Percentiles rank a stretch among this genome's conserved stretches.
These are phyloP conservation scores for Schwanniomyces occidentalis DNA, from an alignment of 805 yeast species.

Conservation along the genomic window DNA sequence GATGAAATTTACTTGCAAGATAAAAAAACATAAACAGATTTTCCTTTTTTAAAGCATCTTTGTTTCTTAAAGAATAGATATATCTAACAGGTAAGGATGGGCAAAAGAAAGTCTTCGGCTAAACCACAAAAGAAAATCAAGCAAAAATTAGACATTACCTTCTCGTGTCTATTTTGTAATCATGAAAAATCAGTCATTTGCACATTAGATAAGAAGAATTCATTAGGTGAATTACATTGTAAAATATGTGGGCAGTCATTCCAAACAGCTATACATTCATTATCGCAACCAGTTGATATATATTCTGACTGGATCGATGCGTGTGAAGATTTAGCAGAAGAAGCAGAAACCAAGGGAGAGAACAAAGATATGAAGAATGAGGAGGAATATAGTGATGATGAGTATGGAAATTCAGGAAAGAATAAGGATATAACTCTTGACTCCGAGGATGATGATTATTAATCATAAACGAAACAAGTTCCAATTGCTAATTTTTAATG, in stretches of 20 bases:
- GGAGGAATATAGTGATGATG: constrained; percentile 39
- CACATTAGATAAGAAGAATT: constrained; percentile 80
- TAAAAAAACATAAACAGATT: no score
- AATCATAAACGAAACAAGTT: not conserved
- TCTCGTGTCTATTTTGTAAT: constrained; percentile 91
- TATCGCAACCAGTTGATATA: constrained; percentile 89
- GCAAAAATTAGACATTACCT: constrained; percentile 75
- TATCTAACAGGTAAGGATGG: constrained; percentile 43
- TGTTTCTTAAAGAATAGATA: not conserved
- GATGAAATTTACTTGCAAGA: no score
- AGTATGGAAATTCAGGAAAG: constrained; percentile 20
- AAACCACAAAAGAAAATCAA: constrained; percentile 79
- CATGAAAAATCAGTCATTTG: constrained; percentile 92
- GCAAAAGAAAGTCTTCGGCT: constrained; percentile 80
- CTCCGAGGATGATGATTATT: constrained; percentile 31
- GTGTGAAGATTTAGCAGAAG: constrained; percentile 83
- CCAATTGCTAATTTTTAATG: not conserved
- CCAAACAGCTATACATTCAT: constrained; percentile 81
- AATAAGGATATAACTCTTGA: constrained; percentile 20
- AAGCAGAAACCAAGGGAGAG: constrained; percentile 34
- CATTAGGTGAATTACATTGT: constrained; percentile 82
- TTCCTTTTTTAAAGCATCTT: no score
- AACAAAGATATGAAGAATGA: constrained; percentile 21
- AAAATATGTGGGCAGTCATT: constrained; percentile 93
- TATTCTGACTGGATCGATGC: constrained; percentile 99